These are phyloP conservation scores for Craterostigma plantagineum DNA, from an alignment of 257 asterid species.

Conservation along the genomic window DNA sequence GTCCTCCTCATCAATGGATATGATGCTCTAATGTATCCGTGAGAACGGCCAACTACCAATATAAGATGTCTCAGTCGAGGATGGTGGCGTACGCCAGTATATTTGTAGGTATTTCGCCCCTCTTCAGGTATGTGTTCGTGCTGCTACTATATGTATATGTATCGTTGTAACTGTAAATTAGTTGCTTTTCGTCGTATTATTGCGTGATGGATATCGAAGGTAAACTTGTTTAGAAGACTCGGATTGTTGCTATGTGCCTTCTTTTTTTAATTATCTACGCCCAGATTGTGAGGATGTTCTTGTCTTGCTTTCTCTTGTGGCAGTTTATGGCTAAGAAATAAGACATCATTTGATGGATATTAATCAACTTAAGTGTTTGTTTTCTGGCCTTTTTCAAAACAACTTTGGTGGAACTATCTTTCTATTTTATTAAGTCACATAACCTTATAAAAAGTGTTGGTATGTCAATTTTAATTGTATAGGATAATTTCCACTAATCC, in stretches of 20 bases:
- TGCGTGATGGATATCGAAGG: conserved; percentile 9
- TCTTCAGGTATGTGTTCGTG: conserved; percentile 8
- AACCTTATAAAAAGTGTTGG: too few relatives aligned
- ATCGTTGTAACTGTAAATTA: conserved; percentile 16
- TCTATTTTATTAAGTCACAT: too few relatives aligned
- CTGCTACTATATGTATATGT: conserved; percentile 13
- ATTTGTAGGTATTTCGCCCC: conserved; percentile 66
- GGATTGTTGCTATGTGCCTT: conserved; percentile 12
- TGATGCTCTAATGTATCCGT: conserved; percentile 32
- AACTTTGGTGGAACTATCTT: too few relatives aligned
- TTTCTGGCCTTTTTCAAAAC: too few relatives aligned
- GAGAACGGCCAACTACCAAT: conserved; percentile 20
- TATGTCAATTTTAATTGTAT: too few relatives aligned
- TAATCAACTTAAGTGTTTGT: too few relatives aligned
- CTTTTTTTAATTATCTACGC: conserved; percentile 30
- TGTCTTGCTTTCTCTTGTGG: conserved; percentile 77
- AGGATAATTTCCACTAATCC: too few relatives aligned
- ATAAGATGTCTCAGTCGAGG: conserved; percentile 10
- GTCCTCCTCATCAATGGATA: conserved; percentile 9
- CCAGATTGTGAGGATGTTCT: conserved; percentile 52
- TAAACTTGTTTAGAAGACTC: conserved; percentile 10
- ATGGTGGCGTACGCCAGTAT: conserved; percentile 45
- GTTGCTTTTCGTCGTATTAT: conserved; percentile 33
- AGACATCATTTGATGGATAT: too few relatives aligned
- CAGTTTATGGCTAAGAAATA: conserved; percentile 27